Percentiles rank a stretch among this genome's conserved stretches.
These are phyloP conservation scores for Candida pini DNA, from an alignment of 805 yeast genomes.

Conservation along the genomic window DNA sequence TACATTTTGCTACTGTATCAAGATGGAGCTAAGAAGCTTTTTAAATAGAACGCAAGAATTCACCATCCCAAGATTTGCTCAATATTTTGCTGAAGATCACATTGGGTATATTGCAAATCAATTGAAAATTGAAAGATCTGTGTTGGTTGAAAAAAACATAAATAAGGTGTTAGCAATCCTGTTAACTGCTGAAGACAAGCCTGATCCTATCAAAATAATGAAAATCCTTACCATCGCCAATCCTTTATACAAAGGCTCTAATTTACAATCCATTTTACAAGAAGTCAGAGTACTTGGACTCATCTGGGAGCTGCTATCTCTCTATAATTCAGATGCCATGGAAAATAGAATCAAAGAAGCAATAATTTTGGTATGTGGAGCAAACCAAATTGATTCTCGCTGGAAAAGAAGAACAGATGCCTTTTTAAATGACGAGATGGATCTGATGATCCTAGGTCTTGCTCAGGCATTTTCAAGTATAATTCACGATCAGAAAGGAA, in stretches of 20 bases:
- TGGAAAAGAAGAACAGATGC: constrained; percentile 27
- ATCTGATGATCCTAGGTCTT: constrained; percentile 62
- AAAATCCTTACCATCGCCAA: constrained; percentile 48
- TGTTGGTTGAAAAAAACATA: constrained; percentile 43
- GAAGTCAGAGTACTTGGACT: constrained; percentile 21
- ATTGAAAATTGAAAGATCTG: constrained; percentile 37
- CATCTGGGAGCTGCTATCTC: constrained; percentile 41
- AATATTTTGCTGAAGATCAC: constrained; percentile 57
- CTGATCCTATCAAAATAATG: constrained; percentile 45
- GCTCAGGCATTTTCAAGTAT: constrained; percentile 76
- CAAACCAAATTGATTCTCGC: constrained; percentile 13
- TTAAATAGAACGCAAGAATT: constrained; percentile 63
- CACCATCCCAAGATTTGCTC: constrained; percentile 72
- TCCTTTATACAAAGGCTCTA: constrained; percentile 35
- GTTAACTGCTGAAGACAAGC: constrained; percentile 42
- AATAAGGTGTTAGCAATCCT: constrained; percentile 54
- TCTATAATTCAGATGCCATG: constrained; percentile 28
- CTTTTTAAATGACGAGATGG: constrained; percentile 37
- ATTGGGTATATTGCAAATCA: constrained; percentile 58
- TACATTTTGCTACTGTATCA: constrained; percentile 59
- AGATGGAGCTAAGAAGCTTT: constrained; percentile 55
- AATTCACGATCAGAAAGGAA: constrained; percentile 67
- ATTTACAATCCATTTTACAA: constrained; percentile 28
- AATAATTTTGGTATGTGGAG: constrained; percentile 26
- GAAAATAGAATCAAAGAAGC: constrained; percentile 35